These are phyloP conservation scores for Volutella citrinella DNA, from an alignment of 2,329 filamentous ascomycete species.

Conservation along the genomic window DNA sequence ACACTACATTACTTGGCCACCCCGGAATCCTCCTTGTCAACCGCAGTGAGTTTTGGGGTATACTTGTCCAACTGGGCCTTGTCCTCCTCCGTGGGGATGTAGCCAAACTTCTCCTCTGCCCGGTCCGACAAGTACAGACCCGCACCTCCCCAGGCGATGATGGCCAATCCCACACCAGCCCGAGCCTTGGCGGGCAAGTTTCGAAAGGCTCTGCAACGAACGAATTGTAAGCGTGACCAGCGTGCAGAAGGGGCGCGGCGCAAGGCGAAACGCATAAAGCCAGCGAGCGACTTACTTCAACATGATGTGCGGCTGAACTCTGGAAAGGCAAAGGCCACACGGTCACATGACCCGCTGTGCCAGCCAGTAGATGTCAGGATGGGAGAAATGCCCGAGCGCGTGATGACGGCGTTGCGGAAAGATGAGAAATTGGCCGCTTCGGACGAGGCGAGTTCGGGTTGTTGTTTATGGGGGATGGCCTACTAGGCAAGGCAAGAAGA, in stretches of 20 bases:
- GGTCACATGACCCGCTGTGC: slow-evolving; percentile 3
- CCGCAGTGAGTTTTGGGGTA: slow-evolving; percentile 59
- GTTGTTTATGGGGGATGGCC: no score
- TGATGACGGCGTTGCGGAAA: no score
- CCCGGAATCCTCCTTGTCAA: slow-evolving; percentile 50
- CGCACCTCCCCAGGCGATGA: slow-evolving; percentile 72
- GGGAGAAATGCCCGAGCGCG: no score
- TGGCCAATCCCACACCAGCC: slow-evolving; percentile 66
- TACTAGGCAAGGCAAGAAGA: no score
- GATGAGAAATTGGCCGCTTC: no score
- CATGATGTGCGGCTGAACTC: slow-evolving; percentile 12
- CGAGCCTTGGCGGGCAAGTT: slow-evolving; percentile 69
- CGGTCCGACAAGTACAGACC: slow-evolving; percentile 73
- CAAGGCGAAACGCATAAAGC: background rate
- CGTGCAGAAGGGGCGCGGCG: no score
- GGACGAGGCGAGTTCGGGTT: no score
- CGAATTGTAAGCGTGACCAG: background rate
- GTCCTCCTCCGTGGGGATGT: slow-evolving; percentile 71
- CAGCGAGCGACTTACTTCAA: slow-evolving; percentile 13
- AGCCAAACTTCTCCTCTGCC: slow-evolving; percentile 70
- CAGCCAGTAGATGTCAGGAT: no score
- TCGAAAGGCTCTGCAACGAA: slow-evolving; percentile 60
- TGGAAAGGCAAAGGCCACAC: slow-evolving; percentile 1
- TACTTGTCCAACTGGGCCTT: slow-evolving; percentile 61
- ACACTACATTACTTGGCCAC: no score